These are phyloP conservation scores for Starmerella vitae DNA, from an alignment of 805 yeast species.

Conservation along the genomic window DNA sequence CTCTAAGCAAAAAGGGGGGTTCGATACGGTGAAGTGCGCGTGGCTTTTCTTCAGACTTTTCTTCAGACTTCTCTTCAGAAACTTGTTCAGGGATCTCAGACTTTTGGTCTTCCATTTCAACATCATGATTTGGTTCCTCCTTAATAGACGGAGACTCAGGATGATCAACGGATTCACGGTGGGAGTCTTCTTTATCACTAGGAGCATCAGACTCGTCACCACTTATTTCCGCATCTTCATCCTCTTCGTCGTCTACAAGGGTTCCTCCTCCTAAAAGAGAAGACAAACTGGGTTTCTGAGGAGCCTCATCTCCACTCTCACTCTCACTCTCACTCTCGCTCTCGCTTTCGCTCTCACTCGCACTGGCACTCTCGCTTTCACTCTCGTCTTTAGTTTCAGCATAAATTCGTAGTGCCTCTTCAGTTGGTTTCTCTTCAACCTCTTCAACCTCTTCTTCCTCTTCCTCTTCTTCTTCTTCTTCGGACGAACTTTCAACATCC, in stretches of 20 bases:
- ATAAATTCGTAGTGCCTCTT: constrained; percentile 8
- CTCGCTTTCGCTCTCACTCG: constrained; percentile 23
- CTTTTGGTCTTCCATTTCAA: neutral
- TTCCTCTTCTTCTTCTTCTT: constrained; percentile 25
- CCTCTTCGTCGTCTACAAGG: constrained; percentile 18
- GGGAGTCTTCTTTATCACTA: constrained; percentile 22
- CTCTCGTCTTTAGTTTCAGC: constrained; percentile 21
- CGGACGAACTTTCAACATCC: constrained; percentile 20
- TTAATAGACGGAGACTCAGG: constrained; percentile 13
- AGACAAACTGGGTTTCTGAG: constrained; percentile 10
- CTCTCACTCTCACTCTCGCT: constrained; percentile 7
- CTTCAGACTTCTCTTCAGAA: constrained; percentile 3
- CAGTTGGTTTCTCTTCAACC: constrained; percentile 9
- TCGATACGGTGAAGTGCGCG: constrained; percentile 33
- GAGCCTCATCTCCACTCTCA: constrained; percentile 2
- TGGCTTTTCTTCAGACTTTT: constrained; percentile 7
- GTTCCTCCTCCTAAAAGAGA: constrained; percentile 7
- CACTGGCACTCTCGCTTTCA: constrained; percentile 5
- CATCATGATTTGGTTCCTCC: constrained; percentile 4
- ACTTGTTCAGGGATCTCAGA: constrained; percentile 15
- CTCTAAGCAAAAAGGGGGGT: constrained; percentile 57
- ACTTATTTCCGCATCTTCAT: constrained; percentile 27
- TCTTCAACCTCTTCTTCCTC: constrained; percentile 16
- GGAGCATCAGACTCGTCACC: constrained; percentile 14
- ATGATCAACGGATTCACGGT: constrained; percentile 27